A percentile compares a stretch with the other conserved stretches of the same genome.
Evolutionary conservation across 169 alveolate genomes (phyloP).

Genomic region (Plasmodium vivax): DNA sequence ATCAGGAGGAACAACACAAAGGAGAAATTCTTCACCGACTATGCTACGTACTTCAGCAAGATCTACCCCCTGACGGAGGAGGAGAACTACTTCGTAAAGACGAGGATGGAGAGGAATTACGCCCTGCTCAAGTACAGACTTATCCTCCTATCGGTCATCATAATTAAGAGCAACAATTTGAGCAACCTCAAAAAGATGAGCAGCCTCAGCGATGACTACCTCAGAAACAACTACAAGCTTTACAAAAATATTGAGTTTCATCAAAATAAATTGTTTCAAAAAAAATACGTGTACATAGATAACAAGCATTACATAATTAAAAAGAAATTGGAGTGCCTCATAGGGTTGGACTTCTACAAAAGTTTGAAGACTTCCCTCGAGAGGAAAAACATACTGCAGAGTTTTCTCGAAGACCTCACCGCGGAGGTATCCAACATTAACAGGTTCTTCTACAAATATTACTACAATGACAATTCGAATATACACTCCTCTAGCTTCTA

Average conservation of each 20-base stretch:
- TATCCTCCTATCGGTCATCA: constrained; percentile 22
- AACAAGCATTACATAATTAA: constrained; percentile 52
- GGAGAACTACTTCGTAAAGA: constrained; percentile 30
- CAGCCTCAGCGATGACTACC: background rate
- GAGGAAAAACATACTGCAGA: constrained; percentile 25
- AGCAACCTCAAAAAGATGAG: constrained; percentile 35
- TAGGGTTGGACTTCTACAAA: constrained; percentile 43
- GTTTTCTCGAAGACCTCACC: constrained; percentile 35
- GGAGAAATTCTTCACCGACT: constrained; percentile 30
- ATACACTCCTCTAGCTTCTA: constrained; percentile 52
- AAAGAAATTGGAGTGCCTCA: constrained; percentile 40
- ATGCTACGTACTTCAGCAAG: constrained; percentile 26
- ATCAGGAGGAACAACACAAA: background rate
- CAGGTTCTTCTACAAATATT: constrained; percentile 24
- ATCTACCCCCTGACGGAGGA: constrained; percentile 65
- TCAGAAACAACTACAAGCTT: background rate
- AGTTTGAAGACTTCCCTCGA: constrained; percentile 19
- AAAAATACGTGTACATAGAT: constrained; percentile 24
- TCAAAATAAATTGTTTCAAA: constrained; percentile 33
- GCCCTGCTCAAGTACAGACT: constrained; percentile 53
- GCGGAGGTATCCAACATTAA: constrained; percentile 16
- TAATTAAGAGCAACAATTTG: constrained; percentile 61
- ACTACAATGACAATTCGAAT: constrained; percentile 52
- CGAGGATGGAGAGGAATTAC: constrained; percentile 6
- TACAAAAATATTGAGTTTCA: constrained; percentile 55